Percentiles rank a stretch among this genome's conserved stretches.
These are phyloP conservation scores for Rhododendron ferrugineum DNA, from an alignment of 148 eudicot genomes.

Conservation along the genomic window DNA sequence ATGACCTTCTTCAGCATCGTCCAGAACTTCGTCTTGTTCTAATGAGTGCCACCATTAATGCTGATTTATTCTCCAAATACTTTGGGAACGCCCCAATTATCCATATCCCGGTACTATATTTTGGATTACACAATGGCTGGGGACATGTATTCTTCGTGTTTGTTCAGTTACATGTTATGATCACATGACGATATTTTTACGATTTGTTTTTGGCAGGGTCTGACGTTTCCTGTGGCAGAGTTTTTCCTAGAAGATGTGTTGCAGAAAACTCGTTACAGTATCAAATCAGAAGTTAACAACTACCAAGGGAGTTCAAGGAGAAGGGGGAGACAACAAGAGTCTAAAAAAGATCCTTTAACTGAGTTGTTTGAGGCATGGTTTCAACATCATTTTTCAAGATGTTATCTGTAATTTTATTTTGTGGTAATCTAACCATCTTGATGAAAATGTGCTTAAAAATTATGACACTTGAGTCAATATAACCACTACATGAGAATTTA, in stretches of 20 bases:
- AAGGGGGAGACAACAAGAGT: slow-evolving; percentile 56
- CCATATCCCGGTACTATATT: slow-evolving; percentile 68
- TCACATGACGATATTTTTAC: not conserved
- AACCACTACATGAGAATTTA: not conserved
- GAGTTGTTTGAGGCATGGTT: slow-evolving; percentile 68
- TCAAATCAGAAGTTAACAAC: slow-evolving; percentile 52
- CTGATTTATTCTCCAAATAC: slow-evolving; percentile 84
- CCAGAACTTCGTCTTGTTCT: slow-evolving; percentile 80
- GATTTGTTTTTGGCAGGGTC: slow-evolving; percentile 42
- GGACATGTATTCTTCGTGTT: slow-evolving; percentile 1
- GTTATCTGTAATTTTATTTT: not conserved
- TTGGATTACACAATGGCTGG: slow-evolving; percentile 9
- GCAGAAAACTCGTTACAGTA: slow-evolving; percentile 70
- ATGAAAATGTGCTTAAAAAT: not conserved
- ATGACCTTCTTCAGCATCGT: slow-evolving; percentile 88
- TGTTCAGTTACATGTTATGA: slow-evolving; percentile 1
- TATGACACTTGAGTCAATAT: not conserved
- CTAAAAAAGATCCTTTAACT: slow-evolving; percentile 75
- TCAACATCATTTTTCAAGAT: slow-evolving; percentile 3
- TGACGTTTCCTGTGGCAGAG: slow-evolving; percentile 83
- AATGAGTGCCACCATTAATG: slow-evolving; percentile 98
- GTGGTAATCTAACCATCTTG: not conserved
- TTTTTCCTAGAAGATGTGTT: slow-evolving; percentile 80
- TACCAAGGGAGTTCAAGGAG: slow-evolving; percentile 63
- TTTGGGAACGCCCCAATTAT: slow-evolving; percentile 86